Conservation (phyloP, 345 rosid genomes). For the Physaria fendleri region DNA sequence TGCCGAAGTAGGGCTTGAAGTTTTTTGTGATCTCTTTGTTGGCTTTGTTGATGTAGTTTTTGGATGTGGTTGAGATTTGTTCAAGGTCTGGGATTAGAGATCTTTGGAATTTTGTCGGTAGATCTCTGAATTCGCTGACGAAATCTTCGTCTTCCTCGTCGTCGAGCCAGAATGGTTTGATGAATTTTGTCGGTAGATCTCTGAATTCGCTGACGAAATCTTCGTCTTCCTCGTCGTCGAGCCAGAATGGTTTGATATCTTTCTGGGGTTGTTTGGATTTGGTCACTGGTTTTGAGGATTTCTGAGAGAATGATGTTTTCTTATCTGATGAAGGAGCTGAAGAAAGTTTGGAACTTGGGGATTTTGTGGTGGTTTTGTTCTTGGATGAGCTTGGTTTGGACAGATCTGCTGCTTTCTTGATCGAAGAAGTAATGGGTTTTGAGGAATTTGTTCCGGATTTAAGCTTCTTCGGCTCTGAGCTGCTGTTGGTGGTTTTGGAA, state of each 20-base stretch:
- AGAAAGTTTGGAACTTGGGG: conserved; percentile 19
- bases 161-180: conserved; percentile 54
- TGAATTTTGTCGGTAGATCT: conserved; percentile 67
- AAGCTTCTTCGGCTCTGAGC: no score
- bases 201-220: conserved; percentile 66
- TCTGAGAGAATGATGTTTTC: conserved; percentile 10
- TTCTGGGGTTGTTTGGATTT: conserved; percentile 26
- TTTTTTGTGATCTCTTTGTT: conserved; percentile 75
- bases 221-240: conserved; percentile 52
- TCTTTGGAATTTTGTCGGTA: conserved; percentile 65
- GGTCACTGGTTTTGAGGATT: conserved; percentile 29
- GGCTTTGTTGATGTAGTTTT: conserved; percentile 63
- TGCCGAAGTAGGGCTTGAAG: conserved; percentile 77
- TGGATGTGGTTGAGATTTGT: conserved; percentile 66
- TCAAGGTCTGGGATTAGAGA: conserved; percentile 75
- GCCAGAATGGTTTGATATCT: conserved; percentile 41
- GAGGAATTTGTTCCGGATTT: conserved; percentile 42
- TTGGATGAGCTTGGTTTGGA: conserved; percentile 41
- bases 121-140: conserved; percentile 64
- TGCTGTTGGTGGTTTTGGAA: no score
- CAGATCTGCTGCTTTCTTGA: conserved; percentile 49
- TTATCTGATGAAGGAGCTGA: conserved; percentile 15
- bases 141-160: conserved; percentile 58
- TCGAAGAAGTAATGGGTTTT: conserved; percentile 23
- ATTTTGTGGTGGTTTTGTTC: conserved; percentile 49